Percentiles rank a stretch among this genome's conserved stretches.
Conservation (phyloP, 148 eudicot species). For the Suaeda aralocaspica region DNA sequence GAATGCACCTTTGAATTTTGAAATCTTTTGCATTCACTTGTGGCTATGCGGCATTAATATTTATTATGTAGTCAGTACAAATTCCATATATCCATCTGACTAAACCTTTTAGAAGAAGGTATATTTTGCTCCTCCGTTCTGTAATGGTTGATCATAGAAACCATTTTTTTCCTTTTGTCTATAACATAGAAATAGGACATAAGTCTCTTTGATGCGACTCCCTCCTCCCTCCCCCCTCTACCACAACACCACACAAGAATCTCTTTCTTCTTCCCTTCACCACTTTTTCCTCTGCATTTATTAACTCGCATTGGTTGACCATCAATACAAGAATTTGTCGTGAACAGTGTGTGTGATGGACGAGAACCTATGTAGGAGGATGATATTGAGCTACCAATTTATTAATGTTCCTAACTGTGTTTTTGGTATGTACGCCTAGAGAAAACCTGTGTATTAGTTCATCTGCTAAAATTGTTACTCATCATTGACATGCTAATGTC, state of each 20-base stretch:
- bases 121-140: neutral
- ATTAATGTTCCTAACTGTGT: neutral
- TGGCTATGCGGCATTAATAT: too few relatives aligned
- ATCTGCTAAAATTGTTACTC: too few relatives aligned
- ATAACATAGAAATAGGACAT: neutral
- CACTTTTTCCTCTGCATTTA: neutral
- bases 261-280: too few relatives aligned
- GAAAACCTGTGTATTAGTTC: too few relatives aligned
- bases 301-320: neutral
- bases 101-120: neutral
- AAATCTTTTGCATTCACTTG: too few relatives aligned
- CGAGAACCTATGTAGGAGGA: neutral
- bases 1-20: neutral
- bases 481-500: too few relatives aligned
- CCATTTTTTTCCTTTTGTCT: constrained; percentile 7
- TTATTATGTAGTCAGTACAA: too few relatives aligned
- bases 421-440: neutral
- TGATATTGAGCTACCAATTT: neutral
- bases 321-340: neutral
- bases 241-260: too few relatives aligned
- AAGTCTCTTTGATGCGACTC: neutral
- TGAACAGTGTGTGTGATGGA: neutral
- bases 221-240: too few relatives aligned
- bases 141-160: neutral
- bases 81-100: neutral